phyloP scores from a whole-genome alignment of 495 filamentous ascomycete species.

The Aspergillus biplanus region DNA sequence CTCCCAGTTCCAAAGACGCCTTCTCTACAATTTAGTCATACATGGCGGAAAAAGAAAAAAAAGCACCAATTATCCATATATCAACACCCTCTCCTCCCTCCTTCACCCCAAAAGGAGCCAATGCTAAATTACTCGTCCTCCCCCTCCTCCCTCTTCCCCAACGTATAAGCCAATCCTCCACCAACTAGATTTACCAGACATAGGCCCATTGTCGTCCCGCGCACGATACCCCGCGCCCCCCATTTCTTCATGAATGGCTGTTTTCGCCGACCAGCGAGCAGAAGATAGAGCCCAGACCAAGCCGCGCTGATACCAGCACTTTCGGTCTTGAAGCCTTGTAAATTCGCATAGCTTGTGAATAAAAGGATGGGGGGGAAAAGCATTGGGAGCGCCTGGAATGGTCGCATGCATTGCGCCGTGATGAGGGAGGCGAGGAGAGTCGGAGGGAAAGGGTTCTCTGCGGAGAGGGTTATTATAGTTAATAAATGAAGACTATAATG shows the following conservation, averaged over 20 bases:
- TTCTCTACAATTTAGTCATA: conserved; percentile 10
- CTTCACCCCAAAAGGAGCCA: conserved; percentile 1
- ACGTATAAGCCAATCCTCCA: conserved; percentile 71
- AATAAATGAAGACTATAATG: not conserved
- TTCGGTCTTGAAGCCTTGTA: conserved; percentile 78
- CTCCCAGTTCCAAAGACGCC: conserved; percentile 25
- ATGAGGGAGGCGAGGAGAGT: conserved; percentile 80
- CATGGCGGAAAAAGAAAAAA: not conserved
- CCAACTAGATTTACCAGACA: conserved; percentile 70
- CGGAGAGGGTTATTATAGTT: not conserved
- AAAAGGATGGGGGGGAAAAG: conserved; percentile 83
- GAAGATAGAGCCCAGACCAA: conserved; percentile 82
- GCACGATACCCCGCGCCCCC: conserved; percentile 67
- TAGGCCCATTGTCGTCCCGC: conserved; percentile 72
- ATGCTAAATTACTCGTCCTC: conserved; percentile 41
- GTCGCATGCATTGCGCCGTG: conserved; percentile 74
- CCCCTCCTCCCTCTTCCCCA: conserved; percentile 59
- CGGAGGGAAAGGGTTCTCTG: conserved; percentile 80
- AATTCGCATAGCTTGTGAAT: conserved; percentile 82
- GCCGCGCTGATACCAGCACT: conserved; percentile 82
- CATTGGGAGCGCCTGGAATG: conserved; percentile 74
- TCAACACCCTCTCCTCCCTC: not conserved
- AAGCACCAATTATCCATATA: not conserved
- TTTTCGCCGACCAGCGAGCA: conserved; percentile 71
- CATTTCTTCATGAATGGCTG: conserved; percentile 64